A percentile compares a stretch with the other conserved stretches of the same genome.
Evolutionary conservation across 164 flowering plant species (phyloP).

Genomic region (Aristolochia fimbriata): DNA sequence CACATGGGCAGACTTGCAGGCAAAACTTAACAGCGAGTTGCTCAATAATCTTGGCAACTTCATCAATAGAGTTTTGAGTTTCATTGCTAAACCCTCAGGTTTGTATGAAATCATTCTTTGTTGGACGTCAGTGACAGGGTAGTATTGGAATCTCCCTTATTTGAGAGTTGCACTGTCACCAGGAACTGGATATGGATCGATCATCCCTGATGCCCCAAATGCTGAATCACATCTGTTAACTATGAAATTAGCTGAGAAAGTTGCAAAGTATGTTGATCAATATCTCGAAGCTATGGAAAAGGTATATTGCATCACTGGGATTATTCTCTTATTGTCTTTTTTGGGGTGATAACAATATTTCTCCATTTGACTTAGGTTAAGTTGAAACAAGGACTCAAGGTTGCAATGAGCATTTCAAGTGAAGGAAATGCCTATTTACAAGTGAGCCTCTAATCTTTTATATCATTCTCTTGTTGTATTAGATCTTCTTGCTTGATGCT

Average conservation of each 20-base stretch:
- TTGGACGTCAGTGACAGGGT: neutral
- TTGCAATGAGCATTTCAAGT: conserved; percentile 81
- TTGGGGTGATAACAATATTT: neutral
- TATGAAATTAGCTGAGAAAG: conserved; percentile 46
- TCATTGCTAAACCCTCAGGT: conserved; percentile 86
- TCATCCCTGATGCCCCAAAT: conserved; percentile 62
- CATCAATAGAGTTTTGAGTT: conserved; percentile 80
- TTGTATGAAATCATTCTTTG: conserved; percentile 5
- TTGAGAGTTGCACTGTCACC: neutral
- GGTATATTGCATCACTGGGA: conserved; percentile 30
- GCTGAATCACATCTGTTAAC: conserved; percentile 68
- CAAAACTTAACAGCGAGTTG: conserved; percentile 79
- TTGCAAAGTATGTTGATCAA: conserved; percentile 55
- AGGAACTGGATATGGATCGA: conserved; percentile 51
- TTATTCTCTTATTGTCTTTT: neutral
- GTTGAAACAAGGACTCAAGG: conserved; percentile 85
- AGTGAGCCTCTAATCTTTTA: conserved; percentile 29
- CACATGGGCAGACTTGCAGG: conserved; percentile 87
- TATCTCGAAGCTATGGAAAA: conserved; percentile 92
- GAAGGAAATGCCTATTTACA: conserved; percentile 94
- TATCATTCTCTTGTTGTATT: neutral
- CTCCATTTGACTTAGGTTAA: conserved; percentile 48
- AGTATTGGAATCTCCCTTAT: neutral
- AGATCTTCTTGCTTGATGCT: neutral
- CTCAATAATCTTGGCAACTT: conserved; percentile 85